Conservation (phyloP, 140 eudicot species). For the Erigeron philadelphicus region DNA sequence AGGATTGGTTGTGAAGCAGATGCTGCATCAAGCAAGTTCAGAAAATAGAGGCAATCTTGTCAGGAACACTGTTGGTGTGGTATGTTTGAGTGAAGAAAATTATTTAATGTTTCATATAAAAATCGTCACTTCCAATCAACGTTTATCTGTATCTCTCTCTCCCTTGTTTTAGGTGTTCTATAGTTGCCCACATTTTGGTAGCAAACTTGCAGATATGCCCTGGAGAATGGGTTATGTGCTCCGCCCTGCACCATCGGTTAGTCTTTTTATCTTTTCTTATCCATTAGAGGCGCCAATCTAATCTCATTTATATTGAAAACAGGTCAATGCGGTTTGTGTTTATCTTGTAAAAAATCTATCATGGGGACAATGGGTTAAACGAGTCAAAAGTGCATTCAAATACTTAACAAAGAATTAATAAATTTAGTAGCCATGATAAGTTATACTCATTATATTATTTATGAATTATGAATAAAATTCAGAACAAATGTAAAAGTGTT, state of each 20-base stretch:
- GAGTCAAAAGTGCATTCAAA: not conserved
- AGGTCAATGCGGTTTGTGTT: not conserved
- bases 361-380: not conserved
- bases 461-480: too few species aligned
- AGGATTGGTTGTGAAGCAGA: slow-evolving; percentile 94
- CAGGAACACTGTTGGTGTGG: slow-evolving; percentile 80
- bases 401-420: too few species aligned
- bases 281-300: not conserved
- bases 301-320: not conserved
- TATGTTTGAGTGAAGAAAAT: slow-evolving; percentile 39
- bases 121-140: not conserved
- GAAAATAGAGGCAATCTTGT: slow-evolving; percentile 67
- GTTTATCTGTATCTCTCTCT: not conserved
- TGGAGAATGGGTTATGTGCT: slow-evolving; percentile 96
- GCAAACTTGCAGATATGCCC: slow-evolving; percentile 98
- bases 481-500: too few species aligned
- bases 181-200: slow-evolving; percentile 97
- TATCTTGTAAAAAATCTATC: not conserved
- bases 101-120: not conserved
- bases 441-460: too few species aligned
- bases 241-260: slow-evolving; percentile 96
- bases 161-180: slow-evolving; percentile 65
- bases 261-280: slow-evolving; percentile 19
- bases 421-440: too few species aligned
- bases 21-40: slow-evolving; percentile 79